Evolutionary conservation across 345 rosid genomes (phyloP).

Genomic region (Populus ilicifolia): DNA sequence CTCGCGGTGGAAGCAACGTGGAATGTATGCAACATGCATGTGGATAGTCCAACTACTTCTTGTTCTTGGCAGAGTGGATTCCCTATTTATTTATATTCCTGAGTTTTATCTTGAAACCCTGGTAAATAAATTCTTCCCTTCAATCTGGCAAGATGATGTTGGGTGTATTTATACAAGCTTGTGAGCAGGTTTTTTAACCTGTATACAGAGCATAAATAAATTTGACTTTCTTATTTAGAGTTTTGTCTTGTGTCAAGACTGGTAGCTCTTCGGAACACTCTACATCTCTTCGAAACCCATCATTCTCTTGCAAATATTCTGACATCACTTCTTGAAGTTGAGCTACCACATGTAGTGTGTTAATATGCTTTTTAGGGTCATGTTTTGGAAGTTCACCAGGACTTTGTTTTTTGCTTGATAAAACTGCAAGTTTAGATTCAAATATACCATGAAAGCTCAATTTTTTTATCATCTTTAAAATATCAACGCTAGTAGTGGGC

Average conservation of each 20-base stretch:
- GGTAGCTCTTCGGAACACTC: neutral
- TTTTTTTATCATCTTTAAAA: neutral
- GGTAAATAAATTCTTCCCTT: slow-evolving; percentile 40
- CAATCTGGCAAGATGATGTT: neutral
- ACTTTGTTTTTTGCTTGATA: neutral
- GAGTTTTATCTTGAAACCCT: slow-evolving; percentile 87
- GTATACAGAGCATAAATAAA: neutral
- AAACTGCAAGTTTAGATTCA: neutral
- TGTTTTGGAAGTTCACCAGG: neutral
- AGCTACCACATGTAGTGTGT: neutral
- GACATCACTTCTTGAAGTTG: neutral
- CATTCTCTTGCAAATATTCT: neutral
- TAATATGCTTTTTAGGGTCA: neutral
- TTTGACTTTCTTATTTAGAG: neutral
- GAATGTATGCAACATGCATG: slow-evolving; percentile 96
- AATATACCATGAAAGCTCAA: neutral
- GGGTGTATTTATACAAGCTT: neutral
- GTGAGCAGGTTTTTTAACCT: neutral
- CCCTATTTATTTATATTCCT: slow-evolving; percentile 70
- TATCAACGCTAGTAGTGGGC: neutral
- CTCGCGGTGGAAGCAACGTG: slow-evolving; percentile 97
- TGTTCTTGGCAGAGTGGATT: slow-evolving; percentile 83
- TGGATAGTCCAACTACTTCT: slow-evolving; percentile 90
- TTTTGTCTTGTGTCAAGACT: neutral
- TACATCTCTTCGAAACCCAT: neutral